Conservation (phyloP, 2,329 filamentous ascomycete species). For the Cryphonectria nitschkei region DNA sequence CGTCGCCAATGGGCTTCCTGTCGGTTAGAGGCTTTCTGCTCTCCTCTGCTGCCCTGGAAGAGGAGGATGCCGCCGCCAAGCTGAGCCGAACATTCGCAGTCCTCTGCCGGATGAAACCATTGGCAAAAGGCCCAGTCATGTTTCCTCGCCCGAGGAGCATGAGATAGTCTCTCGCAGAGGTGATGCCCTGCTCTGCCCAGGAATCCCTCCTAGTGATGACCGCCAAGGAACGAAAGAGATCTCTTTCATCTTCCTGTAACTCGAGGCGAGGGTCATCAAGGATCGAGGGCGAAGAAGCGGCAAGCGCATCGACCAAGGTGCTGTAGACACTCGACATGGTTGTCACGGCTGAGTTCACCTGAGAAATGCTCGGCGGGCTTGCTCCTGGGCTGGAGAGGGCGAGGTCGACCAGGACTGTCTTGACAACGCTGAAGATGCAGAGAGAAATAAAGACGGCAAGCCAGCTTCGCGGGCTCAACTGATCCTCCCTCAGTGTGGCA, state of each 20-base stretch:
- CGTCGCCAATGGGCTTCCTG: constrained; percentile 43
- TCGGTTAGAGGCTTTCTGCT: constrained; percentile 44
- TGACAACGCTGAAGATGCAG: constrained; percentile 61
- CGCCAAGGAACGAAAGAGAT: constrained; percentile 47
- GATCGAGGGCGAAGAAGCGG: constrained; percentile 47
- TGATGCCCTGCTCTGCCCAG: constrained; percentile 52
- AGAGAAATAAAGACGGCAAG: constrained; percentile 57
- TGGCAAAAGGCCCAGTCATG: constrained; percentile 42
- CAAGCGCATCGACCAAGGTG: constrained; percentile 54
- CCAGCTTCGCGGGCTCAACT: constrained; percentile 49
- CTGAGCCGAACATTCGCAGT: constrained; percentile 38
- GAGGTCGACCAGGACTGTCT: constrained; percentile 55
- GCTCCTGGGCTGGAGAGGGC: constrained; percentile 36
- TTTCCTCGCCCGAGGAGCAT: constrained; percentile 51
- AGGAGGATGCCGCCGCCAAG: constrained; percentile 39
- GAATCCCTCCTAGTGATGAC: constrained; percentile 50
- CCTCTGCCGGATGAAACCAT: constrained; percentile 48
- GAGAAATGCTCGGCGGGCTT: constrained; percentile 20
- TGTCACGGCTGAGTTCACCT: constrained; percentile 32
- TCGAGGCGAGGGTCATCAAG: constrained; percentile 48
- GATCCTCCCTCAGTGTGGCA: constrained; percentile 44
- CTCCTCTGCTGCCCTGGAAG: constrained; percentile 40
- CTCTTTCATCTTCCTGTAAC: constrained; percentile 50
- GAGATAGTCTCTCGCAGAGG: constrained; percentile 54
- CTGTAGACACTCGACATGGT: constrained; percentile 56